Percentiles rank a stretch among this genome's conserved stretches.
These are phyloP conservation scores for Penicillium sp. DNA, from an alignment of 2,329 filamentous ascomycete genomes.

Conservation along the genomic window DNA sequence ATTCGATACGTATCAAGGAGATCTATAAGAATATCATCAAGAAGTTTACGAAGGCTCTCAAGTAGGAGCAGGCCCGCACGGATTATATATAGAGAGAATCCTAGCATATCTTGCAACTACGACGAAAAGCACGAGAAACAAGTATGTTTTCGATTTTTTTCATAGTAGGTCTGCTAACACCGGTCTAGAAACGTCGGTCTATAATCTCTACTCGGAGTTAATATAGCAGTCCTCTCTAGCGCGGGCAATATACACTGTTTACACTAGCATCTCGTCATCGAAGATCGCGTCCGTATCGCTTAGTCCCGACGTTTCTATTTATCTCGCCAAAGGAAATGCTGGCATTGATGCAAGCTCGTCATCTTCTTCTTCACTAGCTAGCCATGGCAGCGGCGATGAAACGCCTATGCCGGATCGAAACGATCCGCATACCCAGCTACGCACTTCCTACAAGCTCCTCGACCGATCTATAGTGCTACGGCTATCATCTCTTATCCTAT, in stretches of 20 bases:
- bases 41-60: slow-evolving; percentile 86
- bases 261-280: slow-evolving; percentile 72
- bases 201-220: slow-evolving; percentile 40
- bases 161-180: slow-evolving; percentile 12
- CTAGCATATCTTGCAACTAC: slow-evolving; percentile 72
- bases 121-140: slow-evolving; percentile 70
- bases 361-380: slow-evolving; percentile 37
- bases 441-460: slow-evolving; percentile 32
- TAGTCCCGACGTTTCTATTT: slow-evolving; percentile 56
- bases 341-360: slow-evolving; percentile 29
- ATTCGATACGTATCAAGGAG: slow-evolving; percentile 65
- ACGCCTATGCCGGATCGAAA: slow-evolving; percentile 33
- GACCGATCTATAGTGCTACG: slow-evolving; percentile 31
- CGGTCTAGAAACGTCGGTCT: slow-evolving; percentile 31
- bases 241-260: slow-evolving; percentile 74
- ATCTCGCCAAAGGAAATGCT: slow-evolving; percentile 30
- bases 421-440: slow-evolving; percentile 24
- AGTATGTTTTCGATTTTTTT: slow-evolving; percentile 21
- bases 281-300: slow-evolving; percentile 81
- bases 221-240: slow-evolving; percentile 68
- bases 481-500: slow-evolving; percentile 64
- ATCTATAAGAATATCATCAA: slow-evolving; percentile 87
- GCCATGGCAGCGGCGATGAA: slow-evolving; percentile 36
- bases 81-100: slow-evolving; percentile 91
- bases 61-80: slow-evolving; percentile 83